phyloP scores from a whole-genome alignment of 441 rosid genomes.

The Populus hybrid region DNA sequence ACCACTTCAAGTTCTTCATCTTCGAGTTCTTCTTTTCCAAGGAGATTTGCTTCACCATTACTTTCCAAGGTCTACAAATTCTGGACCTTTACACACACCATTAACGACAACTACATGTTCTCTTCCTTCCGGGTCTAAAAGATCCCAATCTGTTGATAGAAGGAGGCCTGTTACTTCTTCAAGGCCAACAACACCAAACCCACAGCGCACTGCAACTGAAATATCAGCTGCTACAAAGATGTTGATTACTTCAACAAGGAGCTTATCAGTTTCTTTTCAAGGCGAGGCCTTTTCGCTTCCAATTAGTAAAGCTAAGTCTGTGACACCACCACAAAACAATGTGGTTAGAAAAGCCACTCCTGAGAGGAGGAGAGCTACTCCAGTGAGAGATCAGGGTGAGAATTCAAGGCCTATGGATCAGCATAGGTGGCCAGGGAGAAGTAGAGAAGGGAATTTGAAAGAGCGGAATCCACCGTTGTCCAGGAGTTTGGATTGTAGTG shows the following conservation, averaged over 20 bases:
- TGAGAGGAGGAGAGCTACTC: slow-evolving; percentile 55
- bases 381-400: slow-evolving; percentile 51
- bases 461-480: slow-evolving; percentile 33
- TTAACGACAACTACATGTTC: slow-evolving; percentile 20
- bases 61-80: slow-evolving; percentile 48
- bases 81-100: slow-evolving; percentile 26
- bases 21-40: slow-evolving; percentile 41
- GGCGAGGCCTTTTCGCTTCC: slow-evolving; percentile 77
- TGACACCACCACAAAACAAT: slow-evolving; percentile 35
- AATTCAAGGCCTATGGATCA: slow-evolving; percentile 58
- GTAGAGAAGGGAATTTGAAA: slow-evolving; percentile 42
- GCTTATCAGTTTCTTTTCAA: slow-evolving; percentile 79
- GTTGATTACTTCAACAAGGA: slow-evolving; percentile 71
- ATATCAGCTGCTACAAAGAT: slow-evolving; percentile 55
- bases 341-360: slow-evolving; percentile 57
- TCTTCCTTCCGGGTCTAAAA: slow-evolving; percentile 36
- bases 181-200: slow-evolving; percentile 39
- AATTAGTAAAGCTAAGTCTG: slow-evolving; percentile 66
- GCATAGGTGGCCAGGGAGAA: slow-evolving; percentile 75
- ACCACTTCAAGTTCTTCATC: slow-evolving; percentile 36
- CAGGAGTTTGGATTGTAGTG: slow-evolving; percentile 61
- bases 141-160: slow-evolving; percentile 79
- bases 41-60: slow-evolving; percentile 59
- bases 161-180: slow-evolving; percentile 38
- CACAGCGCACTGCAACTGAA: slow-evolving; percentile 30